phyloP scores from a whole-genome alignment of 2,329 filamentous ascomycete genomes.

The Aureobasidium mangrovei region DNA sequence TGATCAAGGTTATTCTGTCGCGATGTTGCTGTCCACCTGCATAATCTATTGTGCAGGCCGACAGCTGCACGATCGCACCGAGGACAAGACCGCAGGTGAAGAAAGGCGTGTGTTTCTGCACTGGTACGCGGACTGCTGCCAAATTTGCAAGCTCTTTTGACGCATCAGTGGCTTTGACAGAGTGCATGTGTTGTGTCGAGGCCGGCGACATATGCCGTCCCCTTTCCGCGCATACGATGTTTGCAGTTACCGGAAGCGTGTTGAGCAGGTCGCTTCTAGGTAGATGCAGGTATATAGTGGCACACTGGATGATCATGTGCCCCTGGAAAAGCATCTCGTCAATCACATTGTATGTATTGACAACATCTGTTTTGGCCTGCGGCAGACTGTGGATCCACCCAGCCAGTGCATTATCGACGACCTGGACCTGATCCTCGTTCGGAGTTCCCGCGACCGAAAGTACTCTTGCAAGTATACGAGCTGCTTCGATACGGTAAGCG shows the following conservation, averaged over 20 bases:
- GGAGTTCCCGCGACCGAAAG: slow-evolving; percentile 42
- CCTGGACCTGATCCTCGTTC: slow-evolving; percentile 39
- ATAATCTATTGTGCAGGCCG: slow-evolving; percentile 56
- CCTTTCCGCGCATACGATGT: slow-evolving; percentile 30
- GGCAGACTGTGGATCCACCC: slow-evolving; percentile 80
- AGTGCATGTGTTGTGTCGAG: slow-evolving; percentile 52
- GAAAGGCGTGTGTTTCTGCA: slow-evolving; percentile 67
- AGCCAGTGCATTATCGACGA: slow-evolving; percentile 51
- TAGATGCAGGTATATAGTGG: slow-evolving; percentile 67
- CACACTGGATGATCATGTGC: slow-evolving; percentile 62
- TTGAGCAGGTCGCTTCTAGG: slow-evolving; percentile 65
- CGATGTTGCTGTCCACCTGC: slow-evolving; percentile 58
- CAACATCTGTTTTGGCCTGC: slow-evolving; percentile 57
- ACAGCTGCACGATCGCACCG: slow-evolving; percentile 72
- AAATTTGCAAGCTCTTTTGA: slow-evolving; percentile 69
- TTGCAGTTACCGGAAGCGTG: slow-evolving; percentile 47
- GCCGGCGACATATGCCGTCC: slow-evolving; percentile 46
- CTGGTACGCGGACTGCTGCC: slow-evolving; percentile 61
- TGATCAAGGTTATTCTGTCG: slow-evolving; percentile 61
- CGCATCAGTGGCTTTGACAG: slow-evolving; percentile 69
- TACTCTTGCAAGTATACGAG: slow-evolving; percentile 68
- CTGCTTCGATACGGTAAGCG: slow-evolving; percentile 73
- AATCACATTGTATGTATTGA: slow-evolving; percentile 60
- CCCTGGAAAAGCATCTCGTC: slow-evolving; percentile 92
- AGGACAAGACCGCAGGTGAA: slow-evolving; percentile 74